phyloP scores from a whole-genome alignment of 164 flowering plant species.

The Buxus sempervirens region DNA sequence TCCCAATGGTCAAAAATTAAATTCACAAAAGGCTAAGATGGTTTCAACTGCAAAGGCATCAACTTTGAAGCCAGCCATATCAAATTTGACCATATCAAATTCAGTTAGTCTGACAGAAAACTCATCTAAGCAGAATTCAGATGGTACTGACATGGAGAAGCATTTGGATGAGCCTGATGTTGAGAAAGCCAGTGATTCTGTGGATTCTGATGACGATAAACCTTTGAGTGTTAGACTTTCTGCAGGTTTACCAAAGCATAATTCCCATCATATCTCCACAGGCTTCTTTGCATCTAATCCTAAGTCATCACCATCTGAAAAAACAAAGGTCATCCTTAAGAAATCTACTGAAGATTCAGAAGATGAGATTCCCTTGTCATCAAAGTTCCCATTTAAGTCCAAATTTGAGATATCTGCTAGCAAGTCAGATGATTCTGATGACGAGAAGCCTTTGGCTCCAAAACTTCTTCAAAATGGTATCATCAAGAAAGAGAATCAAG shows the following conservation, averaged over 20 bases:
- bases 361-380: slow-evolving; percentile 68
- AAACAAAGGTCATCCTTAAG: slow-evolving; percentile 7
- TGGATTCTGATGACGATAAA: slow-evolving; percentile 57
- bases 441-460: slow-evolving; percentile 45
- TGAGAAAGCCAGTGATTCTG: slow-evolving; percentile 48
- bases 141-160: slow-evolving; percentile 25
- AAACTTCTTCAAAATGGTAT: slow-evolving; percentile 68
- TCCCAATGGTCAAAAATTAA: slow-evolving; percentile 43
- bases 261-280: neutral
- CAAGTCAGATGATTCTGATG: slow-evolving; percentile 39
- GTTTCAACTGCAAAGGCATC: slow-evolving; percentile 28
- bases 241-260: neutral
- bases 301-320: neutral
- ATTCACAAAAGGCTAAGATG: slow-evolving; percentile 35
- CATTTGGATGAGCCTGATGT: slow-evolving; percentile 17
- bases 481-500: slow-evolving; percentile 25
- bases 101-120: slow-evolving; percentile 32
- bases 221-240: slow-evolving; percentile 38
- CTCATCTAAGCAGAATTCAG: slow-evolving; percentile 14
- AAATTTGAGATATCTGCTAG: slow-evolving; percentile 32
- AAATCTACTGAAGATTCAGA: slow-evolving; percentile 54
- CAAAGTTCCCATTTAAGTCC: slow-evolving; percentile 41
- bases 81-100: slow-evolving; percentile 32
- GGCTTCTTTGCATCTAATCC: neutral
- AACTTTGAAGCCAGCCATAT: slow-evolving; percentile 22